Evolutionary conservation across 345 rosid species (phyloP).

Genomic region (Clarkia xantiana): DNA sequence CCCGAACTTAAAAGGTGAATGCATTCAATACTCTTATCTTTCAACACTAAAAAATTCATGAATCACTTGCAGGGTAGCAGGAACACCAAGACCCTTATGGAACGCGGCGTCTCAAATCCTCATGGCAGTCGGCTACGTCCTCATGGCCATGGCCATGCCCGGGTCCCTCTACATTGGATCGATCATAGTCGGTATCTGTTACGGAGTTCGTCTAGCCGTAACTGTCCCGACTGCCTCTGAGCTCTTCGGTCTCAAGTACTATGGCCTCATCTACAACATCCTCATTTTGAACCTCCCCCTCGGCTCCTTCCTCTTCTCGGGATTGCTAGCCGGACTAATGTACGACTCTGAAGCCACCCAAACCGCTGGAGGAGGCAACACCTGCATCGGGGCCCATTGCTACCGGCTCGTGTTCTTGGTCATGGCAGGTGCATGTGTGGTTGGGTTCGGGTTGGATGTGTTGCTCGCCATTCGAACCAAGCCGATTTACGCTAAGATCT

Average conservation of each 20-base stretch:
- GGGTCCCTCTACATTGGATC: conserved; percentile 84
- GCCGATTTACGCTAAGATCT: conserved; percentile 41
- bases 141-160: conserved; percentile 69
- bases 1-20: no score
- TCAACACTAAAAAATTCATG: no score
- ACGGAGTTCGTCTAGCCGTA: conserved; percentile 80
- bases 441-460: conserved; percentile 66
- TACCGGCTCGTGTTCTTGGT: conserved; percentile 53
- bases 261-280: conserved; percentile 75
- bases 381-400: conserved; percentile 79
- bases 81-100: conserved; percentile 86
- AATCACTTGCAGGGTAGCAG: conserved; percentile 47
- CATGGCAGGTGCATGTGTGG: conserved; percentile 51
- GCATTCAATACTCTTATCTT: no score
- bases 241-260: conserved; percentile 85
- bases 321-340: conserved; percentile 63
- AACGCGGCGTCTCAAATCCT: conserved; percentile 87
- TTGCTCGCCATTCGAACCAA: conserved; percentile 46
- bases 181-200: conserved; percentile 68
- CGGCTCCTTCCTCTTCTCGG: conserved; percentile 86
- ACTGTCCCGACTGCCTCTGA: conserved; percentile 85
- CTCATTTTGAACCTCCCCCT: conserved; percentile 81
- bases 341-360: conserved; percentile 66
- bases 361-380: conserved; percentile 72
- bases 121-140: conserved; percentile 75